Conservation (phyloP, 225 moss, liverwort and hornwort species). For the Pseudisothecium myosuroides region DNA sequence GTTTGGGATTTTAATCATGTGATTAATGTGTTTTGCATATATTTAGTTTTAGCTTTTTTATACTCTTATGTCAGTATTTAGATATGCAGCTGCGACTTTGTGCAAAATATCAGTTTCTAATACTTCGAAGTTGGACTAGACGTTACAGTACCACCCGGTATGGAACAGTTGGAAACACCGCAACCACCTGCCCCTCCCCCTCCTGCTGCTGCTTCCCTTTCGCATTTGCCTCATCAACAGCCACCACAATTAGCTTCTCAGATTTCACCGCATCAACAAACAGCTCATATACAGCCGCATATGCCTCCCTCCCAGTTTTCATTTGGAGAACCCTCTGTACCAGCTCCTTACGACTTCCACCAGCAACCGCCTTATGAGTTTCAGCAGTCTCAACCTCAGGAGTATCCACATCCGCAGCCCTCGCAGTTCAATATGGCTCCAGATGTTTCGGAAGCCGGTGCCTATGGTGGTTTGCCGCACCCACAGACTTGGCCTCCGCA, state of each 20-base stretch:
- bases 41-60: not conserved
- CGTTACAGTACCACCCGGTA: constrained; percentile 90
- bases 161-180: constrained; percentile 55
- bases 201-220: constrained; percentile 27
- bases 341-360: constrained; percentile 74
- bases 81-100: not conserved
- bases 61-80: not conserved
- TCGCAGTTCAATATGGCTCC: constrained; percentile 55
- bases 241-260: constrained; percentile 42
- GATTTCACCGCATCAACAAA: constrained; percentile 44
- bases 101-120: constrained; percentile 12
- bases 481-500: constrained; percentile 73
- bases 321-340: constrained; percentile 50
- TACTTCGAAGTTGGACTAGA: constrained; percentile 20
- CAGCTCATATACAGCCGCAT: constrained; percentile 45
- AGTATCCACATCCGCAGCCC: constrained; percentile 69
- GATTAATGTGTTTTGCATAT: not conserved
- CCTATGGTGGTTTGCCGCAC: constrained; percentile 56
- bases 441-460: constrained; percentile 53
- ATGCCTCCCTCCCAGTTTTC: constrained; percentile 58
- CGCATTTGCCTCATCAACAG: constrained; percentile 40
- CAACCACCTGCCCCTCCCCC: constrained; percentile 45
- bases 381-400: constrained; percentile 68
- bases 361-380: constrained; percentile 81
- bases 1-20: not conserved